Base-by-base conservation (phyloP, 2,329 filamentous ascomycete species). In the Pseudogymnoascus sp. region DNA sequence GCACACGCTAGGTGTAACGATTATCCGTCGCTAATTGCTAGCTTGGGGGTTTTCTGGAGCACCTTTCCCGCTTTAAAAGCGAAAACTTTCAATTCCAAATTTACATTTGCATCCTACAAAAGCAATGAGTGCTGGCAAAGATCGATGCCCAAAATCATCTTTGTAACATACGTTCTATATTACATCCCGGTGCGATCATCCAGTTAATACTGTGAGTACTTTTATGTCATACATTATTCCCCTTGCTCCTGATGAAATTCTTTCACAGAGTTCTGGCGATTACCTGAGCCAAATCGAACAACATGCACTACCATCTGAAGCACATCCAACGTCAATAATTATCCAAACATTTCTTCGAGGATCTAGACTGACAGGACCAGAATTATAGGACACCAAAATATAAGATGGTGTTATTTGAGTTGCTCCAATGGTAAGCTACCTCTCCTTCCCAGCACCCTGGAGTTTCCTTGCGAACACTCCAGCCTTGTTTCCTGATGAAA, bases 231-330 rank as follows among this genome's bases (percentile, higher is more conserved):
- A 43, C 30, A 58, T 61, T 60, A 58, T 61, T 60, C 60, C 62
- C 54, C 41, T 22, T 58, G 70, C 69, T 71, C 68, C 66, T 70
- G 69, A 70, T 70, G 67, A 70, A 70, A 58, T 64, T 63, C 65
- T 67, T 68, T 68, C 67, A 66, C 65, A 65, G 59, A 58, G 65
- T 68, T 69, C 64, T 57, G 69, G 70, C 66, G 71, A 73, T 67
- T 63, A 65, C 70, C 69, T 73, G 71, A 71, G 68, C 70, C 70
- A 71, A 54, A 62, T 69, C 66, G 70, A 72, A 70, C 69, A 79
- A 87, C 85, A 88, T 88, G 85, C 85, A 88, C 84, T 86, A 88
- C 85, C 85, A 88, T 88, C 85, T 88, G 85, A 83, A 85, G 75
- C 76, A 69, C 61, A 47, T 60, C 25, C 61, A 57, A 6, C 58